phyloP scores from a whole-genome alignment of 2,329 filamentous ascomycete species.

The Sarocladium kiliense region DNA sequence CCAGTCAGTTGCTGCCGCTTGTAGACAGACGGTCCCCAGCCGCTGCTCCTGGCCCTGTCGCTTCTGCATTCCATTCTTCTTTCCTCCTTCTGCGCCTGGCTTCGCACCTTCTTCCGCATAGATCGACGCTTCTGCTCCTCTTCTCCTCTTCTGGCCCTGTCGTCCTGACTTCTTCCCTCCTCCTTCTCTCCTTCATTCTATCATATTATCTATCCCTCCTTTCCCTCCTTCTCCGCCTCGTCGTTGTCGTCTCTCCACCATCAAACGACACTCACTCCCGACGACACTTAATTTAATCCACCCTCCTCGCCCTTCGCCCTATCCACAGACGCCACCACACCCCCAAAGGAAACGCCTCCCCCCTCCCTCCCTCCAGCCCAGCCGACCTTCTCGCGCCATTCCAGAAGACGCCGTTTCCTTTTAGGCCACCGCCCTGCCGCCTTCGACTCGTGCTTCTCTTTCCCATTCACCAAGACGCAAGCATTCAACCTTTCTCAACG shows the following conservation, averaged over 20 bases:
- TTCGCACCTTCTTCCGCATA: slow-evolving; percentile 1
- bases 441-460: not conserved
- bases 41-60: too few species aligned
- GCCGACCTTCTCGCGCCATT: slow-evolving; percentile 9
- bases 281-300: not conserved
- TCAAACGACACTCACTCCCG: not conserved
- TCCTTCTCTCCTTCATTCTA: slow-evolving; percentile 2
- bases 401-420: slow-evolving; percentile 9
- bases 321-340: slow-evolving; percentile 8
- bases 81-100: not conserved
- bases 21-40: too few species aligned
- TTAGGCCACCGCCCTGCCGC: slow-evolving; percentile 6
- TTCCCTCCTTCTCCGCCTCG: not conserved
- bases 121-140: not conserved
- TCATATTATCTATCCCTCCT: not conserved
- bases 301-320: not conserved
- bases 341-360: not conserved
- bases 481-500: not conserved
- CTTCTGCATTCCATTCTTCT: slow-evolving; percentile 4
- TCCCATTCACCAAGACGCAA: not conserved
- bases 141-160: not conserved
- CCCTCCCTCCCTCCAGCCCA: slow-evolving; percentile 3
- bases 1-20: too few species aligned
- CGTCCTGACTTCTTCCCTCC: not conserved
- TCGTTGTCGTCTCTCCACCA: not conserved